A percentile compares a stretch with the other conserved stretches of the same genome.
phyloP scores from a whole-genome alignment of 139 green algal genomes.

The Auxenochlorella pyrenoidosa region DNA sequence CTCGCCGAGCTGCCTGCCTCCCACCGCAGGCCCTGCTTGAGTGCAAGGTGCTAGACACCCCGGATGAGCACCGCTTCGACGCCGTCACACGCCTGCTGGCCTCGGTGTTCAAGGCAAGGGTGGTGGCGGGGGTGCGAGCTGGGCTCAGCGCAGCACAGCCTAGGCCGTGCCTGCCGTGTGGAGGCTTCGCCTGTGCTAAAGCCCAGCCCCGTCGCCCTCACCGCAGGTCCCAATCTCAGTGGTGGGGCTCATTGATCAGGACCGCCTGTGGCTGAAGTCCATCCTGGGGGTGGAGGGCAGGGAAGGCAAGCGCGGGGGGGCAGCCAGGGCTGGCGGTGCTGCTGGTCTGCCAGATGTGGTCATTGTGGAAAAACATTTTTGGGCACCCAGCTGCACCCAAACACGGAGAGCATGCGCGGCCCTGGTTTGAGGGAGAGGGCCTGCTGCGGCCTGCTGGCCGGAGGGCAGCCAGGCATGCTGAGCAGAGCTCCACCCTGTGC shows the following conservation, averaged over 20 bases:
- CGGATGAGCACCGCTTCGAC: background rate
- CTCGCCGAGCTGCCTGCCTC: background rate
- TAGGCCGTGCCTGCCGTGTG: background rate
- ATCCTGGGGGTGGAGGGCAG: background rate
- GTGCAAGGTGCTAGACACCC: conserved; percentile 13
- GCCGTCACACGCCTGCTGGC: conserved; percentile 4
- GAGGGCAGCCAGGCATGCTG: background rate
- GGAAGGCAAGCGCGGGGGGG: background rate
- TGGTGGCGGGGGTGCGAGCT: background rate
- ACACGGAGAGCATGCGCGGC: no score
- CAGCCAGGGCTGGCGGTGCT: no score
- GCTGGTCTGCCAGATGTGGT: no score
- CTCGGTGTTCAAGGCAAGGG: conserved; percentile 5
- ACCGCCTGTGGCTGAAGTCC: background rate
- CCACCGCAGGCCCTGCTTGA: conserved; percentile 5
- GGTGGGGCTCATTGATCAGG: background rate
- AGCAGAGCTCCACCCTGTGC: background rate
- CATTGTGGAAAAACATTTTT: no score
- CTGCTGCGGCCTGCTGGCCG: no score
- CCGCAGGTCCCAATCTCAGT: background rate
- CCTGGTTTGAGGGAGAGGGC: no score
- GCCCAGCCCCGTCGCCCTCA: background rate
- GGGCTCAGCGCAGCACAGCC: no score
- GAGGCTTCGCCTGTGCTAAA: no score
- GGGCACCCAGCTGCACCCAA: no score